Evolutionary conservation across 75 land plant genomes (phyloP).

Genomic region (Isoetes taiwanensis): DNA sequence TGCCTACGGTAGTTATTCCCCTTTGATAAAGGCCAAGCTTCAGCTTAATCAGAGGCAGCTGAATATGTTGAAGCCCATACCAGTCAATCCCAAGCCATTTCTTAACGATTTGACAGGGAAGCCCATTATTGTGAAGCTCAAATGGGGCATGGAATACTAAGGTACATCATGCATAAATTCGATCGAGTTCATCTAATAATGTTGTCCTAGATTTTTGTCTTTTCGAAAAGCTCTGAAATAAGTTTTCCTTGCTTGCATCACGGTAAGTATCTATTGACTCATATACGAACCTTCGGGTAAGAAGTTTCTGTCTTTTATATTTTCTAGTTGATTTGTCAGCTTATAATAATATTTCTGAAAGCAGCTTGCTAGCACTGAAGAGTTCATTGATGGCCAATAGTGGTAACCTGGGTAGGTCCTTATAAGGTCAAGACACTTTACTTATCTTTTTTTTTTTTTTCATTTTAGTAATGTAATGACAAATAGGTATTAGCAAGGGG

Average conservation of each 20-base stretch:
- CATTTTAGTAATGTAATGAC: too few species aligned
- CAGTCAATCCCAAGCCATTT: slow-evolving; percentile 6
- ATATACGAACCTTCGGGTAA: not conserved
- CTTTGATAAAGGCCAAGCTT: not conserved
- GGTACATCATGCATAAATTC: too few species aligned
- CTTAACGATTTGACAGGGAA: slow-evolving; percentile 5
- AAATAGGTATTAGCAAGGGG: too few species aligned
- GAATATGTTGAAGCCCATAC: not conserved
- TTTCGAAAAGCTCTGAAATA: too few species aligned
- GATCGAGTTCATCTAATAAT: too few species aligned
- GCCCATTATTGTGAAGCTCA: slow-evolving; percentile 1
- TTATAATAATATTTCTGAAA: not conserved
- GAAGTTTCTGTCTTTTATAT: not conserved
- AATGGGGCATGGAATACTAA: slow-evolving; percentile 8
- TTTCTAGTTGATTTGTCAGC: too few species aligned
- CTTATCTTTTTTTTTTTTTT: too few species aligned
- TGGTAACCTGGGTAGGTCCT: slow-evolving; percentile 2
- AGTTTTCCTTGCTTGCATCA: not conserved
- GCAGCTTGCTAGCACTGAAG: slow-evolving; percentile 1
- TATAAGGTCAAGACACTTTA: too few species aligned
- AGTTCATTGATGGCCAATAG: slow-evolving; percentile 6
- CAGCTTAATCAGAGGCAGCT: slow-evolving; percentile 4
- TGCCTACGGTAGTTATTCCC: not conserved
- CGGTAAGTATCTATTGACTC: not conserved
- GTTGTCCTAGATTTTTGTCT: too few species aligned